Percentiles rank a stretch among this genome's conserved stretches.
Conservation (phyloP, 305 asterid species). For the Fraxinus sp. region DNA sequence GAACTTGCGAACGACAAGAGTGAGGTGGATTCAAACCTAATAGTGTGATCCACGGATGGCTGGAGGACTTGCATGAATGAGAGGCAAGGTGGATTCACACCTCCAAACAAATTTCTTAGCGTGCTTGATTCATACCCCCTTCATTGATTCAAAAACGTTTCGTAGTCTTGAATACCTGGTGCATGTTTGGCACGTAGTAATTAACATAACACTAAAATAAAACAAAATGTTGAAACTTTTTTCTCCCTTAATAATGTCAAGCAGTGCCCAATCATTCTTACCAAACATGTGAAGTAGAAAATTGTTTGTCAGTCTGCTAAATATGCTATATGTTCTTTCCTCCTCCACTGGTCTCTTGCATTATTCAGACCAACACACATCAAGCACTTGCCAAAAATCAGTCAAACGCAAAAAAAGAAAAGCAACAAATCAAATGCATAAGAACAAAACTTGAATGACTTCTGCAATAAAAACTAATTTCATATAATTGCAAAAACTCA, state of each 20-base stretch:
- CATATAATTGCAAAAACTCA: background rate
- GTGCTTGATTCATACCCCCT: background rate
- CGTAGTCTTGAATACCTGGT: background rate
- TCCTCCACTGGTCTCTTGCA: background rate
- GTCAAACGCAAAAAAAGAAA: background rate
- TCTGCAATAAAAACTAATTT: background rate
- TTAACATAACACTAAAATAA: background rate
- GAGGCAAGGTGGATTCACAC: background rate
- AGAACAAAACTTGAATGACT: conserved; percentile 21
- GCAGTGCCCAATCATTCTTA: background rate
- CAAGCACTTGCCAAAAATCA: background rate
- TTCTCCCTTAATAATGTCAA: background rate
- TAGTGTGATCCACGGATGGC: background rate
- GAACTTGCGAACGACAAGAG: background rate
- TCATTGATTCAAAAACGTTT: background rate
- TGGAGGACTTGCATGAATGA: background rate
- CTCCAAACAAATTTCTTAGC: background rate
- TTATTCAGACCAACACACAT: background rate
- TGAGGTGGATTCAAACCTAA: background rate
- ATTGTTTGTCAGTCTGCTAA: background rate
- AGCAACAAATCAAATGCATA: conserved; percentile 3
- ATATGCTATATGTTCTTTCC: background rate
- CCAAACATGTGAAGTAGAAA: background rate
- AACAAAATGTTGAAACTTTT: background rate
- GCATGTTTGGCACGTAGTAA: background rate